Evolutionary conservation across 2,329 filamentous ascomycete species (phyloP).

Genomic region (Exophiala aquamarina): DNA sequence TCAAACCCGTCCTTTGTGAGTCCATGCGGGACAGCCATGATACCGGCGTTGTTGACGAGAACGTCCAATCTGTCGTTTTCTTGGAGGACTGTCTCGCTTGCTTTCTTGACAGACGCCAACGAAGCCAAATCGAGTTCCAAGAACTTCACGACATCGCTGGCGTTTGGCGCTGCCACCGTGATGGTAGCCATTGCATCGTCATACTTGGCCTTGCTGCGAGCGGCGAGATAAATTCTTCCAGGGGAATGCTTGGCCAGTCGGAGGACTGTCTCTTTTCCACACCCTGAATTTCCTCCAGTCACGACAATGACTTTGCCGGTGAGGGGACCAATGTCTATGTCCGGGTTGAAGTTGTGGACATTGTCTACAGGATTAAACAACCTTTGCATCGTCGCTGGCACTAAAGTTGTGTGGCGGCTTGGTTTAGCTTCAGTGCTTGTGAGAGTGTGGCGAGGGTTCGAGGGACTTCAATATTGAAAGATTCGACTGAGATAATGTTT

Average conservation of each 20-base stretch:
- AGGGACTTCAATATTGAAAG: no score
- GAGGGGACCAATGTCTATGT: constrained; percentile 46
- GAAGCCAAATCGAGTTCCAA: constrained; percentile 37
- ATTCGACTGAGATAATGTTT: no score
- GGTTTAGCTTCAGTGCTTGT: no score
- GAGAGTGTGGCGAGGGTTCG: no score
- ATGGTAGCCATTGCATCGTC: constrained; percentile 39
- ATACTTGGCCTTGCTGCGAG: constrained; percentile 41
- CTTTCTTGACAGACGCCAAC: constrained; percentile 34
- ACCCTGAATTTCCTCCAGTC: constrained; percentile 51
- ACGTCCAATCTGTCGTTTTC: constrained; percentile 42
- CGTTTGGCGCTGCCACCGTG: constrained; percentile 26
- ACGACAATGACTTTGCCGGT: constrained; percentile 52
- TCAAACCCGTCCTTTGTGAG: constrained; percentile 51
- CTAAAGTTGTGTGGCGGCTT: no score
- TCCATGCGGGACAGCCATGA: constrained; percentile 41
- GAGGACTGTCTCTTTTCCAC: constrained; percentile 48
- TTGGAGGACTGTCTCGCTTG: constrained; percentile 38
- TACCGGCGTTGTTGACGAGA: constrained; percentile 49
- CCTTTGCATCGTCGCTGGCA: no score
- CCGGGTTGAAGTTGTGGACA: constrained; percentile 38
- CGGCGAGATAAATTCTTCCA: constrained; percentile 55
- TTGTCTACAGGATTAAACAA: constrained; percentile 11
- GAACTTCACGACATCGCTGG: constrained; percentile 33
- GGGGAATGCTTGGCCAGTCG: constrained; percentile 53